A percentile compares a stretch with the other conserved stretches of the same genome.
Conservation (phyloP, 192 early-diverging fungal genomes). For the Coemansia sp. region DNA sequence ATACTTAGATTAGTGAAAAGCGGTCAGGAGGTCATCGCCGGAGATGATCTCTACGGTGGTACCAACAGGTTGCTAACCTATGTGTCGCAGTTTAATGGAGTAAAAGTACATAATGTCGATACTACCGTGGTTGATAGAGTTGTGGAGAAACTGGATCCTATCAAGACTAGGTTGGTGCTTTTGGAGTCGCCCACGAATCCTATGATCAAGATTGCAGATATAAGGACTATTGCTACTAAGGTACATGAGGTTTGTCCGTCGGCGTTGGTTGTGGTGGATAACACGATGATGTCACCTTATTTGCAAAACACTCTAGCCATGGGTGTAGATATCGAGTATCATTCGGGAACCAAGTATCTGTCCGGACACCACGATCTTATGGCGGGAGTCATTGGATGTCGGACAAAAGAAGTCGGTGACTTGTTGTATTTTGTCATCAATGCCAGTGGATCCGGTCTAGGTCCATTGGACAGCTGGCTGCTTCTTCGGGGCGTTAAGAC, state of each 20-base stretch:
- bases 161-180: conserved; percentile 80
- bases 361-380: conserved; percentile 97
- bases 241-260: conserved; percentile 76
- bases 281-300: conserved; percentile 99
- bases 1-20: conserved; percentile 82
- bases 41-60: conserved; percentile 96
- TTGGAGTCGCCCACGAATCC: conserved; percentile 98
- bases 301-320: conserved; percentile 84
- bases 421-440: conserved; percentile 94
- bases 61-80: conserved; percentile 93
- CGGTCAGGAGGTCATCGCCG: conserved; percentile 91
- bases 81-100: conserved; percentile 71
- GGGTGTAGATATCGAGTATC: conserved; percentile 92
- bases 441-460: conserved; percentile 84
- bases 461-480: conserved; percentile 92
- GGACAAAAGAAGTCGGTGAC: conserved; percentile 70
- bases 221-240: conserved; percentile 69
- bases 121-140: conserved; percentile 73
- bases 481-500: conserved; percentile 94
- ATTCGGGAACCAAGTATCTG: conserved; percentile 97
- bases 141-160: conserved; percentile 62
- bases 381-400: conserved; percentile 92
- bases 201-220: conserved; percentile 90
- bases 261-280: conserved; percentile 92
- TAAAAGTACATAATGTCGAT: conserved; percentile 90